Base-by-base conservation (phyloP, 495 filamentous ascomycete genomes). In the Parachaetomium inaequale region DNA sequence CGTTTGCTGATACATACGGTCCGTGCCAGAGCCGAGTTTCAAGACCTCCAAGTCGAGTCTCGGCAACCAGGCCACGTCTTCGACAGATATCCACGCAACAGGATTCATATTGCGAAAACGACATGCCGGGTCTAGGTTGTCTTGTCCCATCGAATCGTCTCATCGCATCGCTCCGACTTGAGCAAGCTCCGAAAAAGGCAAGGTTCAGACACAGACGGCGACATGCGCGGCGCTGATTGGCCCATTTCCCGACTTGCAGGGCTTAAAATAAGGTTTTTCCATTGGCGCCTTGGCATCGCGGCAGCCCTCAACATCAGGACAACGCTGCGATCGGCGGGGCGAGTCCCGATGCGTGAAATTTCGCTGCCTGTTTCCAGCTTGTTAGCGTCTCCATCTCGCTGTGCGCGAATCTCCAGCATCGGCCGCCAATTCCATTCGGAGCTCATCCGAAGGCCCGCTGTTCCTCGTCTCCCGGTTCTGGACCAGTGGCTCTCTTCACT, bases 191-290 rank as follows among this genome's bases (percentile, higher is more conserved):
- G 12, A 5, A 40, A 17, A 3, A 40, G 36, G 36, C 36, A 40
- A 15, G 36, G 36, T 11, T 28, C 25, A 32, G 12, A 42, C 5
- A 14, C 25, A 45, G 55, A 46, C 15, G 26, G 10, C 12, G 10
- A 28, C 23, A 4, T 26, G 19, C n/a, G 3, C 38, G 3, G 23
- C 43, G 19, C 14, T 50, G 43, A 38, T 59, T 59, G 56, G 56
- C 15, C 12, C n/a, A 36, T 10, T 49, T 26, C 21, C 45, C 40
- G 36, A 34, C 2, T 38, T 17, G 17, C 15, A 25, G 25, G 54
- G 17, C 31, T 36, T 25, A 14, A 59, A 59, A 54, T 61, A 61
- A 61, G 50, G 58, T 61, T 61, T 45, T 54, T 45, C 43, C 42
- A n/a, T 47, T 58, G 26, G 54, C 14, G 55, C 5, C 56, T 59